phyloP scores from a whole-genome alignment of 441 rosid species.

The Daphne laureola region DNA sequence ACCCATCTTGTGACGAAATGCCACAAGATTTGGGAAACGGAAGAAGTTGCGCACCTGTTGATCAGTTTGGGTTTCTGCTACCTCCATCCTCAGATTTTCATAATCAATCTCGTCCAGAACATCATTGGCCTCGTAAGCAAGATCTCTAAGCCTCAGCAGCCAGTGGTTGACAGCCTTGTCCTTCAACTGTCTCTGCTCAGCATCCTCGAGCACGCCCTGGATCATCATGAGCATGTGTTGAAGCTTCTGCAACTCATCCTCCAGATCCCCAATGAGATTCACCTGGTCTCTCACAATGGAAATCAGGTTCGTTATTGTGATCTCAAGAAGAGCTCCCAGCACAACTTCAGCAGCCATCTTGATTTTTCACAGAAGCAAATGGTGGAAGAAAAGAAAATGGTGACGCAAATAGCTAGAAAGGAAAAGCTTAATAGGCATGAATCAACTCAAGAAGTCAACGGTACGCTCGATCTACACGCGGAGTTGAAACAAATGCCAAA shows the following conservation, averaged over 20 bases:
- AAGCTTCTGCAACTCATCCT: slow-evolving; percentile 1
- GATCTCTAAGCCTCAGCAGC: background rate
- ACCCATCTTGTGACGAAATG: background rate
- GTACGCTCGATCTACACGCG: no score
- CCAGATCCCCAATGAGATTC: background rate
- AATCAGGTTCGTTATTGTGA: background rate
- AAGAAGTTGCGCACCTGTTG: slow-evolving; percentile 1
- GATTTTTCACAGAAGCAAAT: no score
- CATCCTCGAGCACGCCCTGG: slow-evolving; percentile 1
- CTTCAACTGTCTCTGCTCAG: background rate
- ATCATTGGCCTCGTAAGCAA: slow-evolving; percentile 3
- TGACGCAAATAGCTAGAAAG: no score
- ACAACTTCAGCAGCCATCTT: background rate
- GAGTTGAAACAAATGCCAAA: no score
- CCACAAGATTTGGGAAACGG: background rate
- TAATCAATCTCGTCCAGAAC: slow-evolving; percentile 9
- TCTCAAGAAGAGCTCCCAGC: background rate
- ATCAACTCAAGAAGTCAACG: no score
- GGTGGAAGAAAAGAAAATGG: no score
- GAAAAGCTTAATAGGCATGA: no score
- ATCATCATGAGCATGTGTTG: background rate
- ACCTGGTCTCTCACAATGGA: background rate
- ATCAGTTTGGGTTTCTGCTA: background rate
- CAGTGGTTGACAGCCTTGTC: background rate
- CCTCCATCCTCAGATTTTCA: slow-evolving; percentile 2